Base-by-base conservation (phyloP, 495 filamentous ascomycete genomes). In the Thermochaetoides thermophila region DNA sequence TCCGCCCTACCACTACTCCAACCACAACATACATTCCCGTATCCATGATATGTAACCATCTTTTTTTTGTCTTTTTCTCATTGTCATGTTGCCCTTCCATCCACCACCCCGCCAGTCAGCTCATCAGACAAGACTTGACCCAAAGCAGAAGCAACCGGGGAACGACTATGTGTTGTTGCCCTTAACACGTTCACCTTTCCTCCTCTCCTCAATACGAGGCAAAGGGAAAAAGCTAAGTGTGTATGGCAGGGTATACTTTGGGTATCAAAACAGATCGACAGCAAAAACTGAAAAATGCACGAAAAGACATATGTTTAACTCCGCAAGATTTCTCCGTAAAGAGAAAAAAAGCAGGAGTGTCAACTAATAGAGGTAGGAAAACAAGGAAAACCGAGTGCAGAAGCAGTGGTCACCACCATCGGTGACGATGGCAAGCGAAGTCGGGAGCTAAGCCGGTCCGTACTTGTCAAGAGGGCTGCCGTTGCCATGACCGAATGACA, bases 241-340 rank as follows among this genome's bases (percentile, higher is more conserved):
- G n/a, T n/a, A n/a, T n/a, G 40, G 38, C 31, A 34, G 48, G 42
- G 43, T 49, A 49, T 49, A 49, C 43, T 52, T 34, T 47, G 49
- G 49, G 49, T 52, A 52, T 52, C 49, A 52, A 52, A 52, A 49
- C 45, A 36, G 49, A 22, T 14, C 26, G 15, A 37, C 17, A 31
- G n/a, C 23, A 17, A 30, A 23, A 13, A 34, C 15, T 26, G 21
- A n/a, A 23, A 26, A 26, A 34, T 4, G n/a, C 3, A 34, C 17
- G 16, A 24, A 32, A 32, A 5, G n/a, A n/a, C n/a, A n/a, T n/a
- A n/a, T n/a, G n/a, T n/a, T n/a, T n/a, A n/a, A n/a, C n/a, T n/a
- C n/a, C n/a, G n/a, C n/a, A n/a, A n/a, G n/a, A n/a, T n/a, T n/a
- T n/a, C n/a, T n/a, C n/a, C n/a, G n/a, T n/a, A 16, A 32, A 30